These are phyloP conservation scores for Neopestalotiopsis sp. DNA, from an alignment of 2,329 filamentous ascomycete genomes.

Conservation along the genomic window DNA sequence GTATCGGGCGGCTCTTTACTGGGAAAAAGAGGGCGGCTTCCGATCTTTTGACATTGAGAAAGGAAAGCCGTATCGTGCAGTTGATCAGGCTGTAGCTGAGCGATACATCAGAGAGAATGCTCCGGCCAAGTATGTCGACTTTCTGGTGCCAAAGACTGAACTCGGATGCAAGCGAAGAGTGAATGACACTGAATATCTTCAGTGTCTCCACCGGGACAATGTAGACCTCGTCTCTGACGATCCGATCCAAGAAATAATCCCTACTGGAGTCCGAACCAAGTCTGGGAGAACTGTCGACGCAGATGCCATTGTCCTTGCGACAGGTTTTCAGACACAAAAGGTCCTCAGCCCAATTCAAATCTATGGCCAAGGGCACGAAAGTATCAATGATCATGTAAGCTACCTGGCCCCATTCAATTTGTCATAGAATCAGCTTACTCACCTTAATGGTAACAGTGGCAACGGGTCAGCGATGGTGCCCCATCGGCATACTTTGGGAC, in stretches of 20 bases:
- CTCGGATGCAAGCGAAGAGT: conserved; percentile 49
- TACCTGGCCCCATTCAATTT: too few relatives aligned
- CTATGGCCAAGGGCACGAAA: conserved; percentile 39
- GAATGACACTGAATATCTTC: conserved; percentile 51
- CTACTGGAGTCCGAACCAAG: not conserved
- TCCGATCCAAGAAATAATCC: not conserved
- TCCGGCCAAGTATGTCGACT: conserved; percentile 51
- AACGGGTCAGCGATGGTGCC: conserved; percentile 35
- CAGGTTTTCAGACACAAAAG: conserved; percentile 20
- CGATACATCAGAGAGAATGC: conserved; percentile 47
- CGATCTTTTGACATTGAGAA: too few relatives aligned
- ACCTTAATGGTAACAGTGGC: too few relatives aligned
- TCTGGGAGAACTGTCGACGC: not conserved
- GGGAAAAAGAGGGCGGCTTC: conserved; percentile 35
- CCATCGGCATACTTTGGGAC: conserved; percentile 54
- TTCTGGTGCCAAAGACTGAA: conserved; percentile 1
- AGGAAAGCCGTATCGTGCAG: too few relatives aligned
- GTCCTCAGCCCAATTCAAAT: not conserved
- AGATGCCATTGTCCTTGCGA: not conserved
- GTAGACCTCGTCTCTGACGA: conserved; percentile 1
- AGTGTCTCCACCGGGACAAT: conserved; percentile 48
- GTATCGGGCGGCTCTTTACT: conserved; percentile 47
- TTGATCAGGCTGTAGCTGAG: conserved; percentile 22
- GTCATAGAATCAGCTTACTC: too few relatives aligned
- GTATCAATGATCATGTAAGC: too few relatives aligned